Conservation (phyloP, 2,329 filamentous ascomycete species). For the Hymenoscyphus fructigenus region DNA sequence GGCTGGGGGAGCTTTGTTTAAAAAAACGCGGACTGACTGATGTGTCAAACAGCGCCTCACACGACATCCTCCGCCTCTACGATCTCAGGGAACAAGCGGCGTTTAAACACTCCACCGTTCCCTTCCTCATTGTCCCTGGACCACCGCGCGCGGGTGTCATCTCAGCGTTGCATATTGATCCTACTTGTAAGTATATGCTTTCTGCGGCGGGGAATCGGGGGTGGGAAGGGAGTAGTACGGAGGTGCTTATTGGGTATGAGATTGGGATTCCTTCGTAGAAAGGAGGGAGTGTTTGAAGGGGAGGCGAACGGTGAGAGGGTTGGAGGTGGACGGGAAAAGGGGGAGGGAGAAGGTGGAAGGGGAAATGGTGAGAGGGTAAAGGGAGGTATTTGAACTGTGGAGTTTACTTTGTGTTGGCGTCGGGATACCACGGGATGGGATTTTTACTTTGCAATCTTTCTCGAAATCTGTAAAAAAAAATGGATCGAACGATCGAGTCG, state of each 20-base stretch:
- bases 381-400: neutral
- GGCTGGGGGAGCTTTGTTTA: constrained; percentile 5
- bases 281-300: neutral
- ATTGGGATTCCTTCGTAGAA: constrained; percentile 54
- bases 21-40: constrained; percentile 18
- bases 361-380: no score
- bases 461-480: no score
- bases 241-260: constrained; percentile 93
- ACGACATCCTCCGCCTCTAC: constrained; percentile 91
- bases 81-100: constrained; percentile 68
- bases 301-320: neutral
- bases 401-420: no score
- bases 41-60: constrained; percentile 64
- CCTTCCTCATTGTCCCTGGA: constrained; percentile 94
- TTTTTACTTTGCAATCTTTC: neutral
- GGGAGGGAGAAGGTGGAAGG: neutral
- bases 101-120: constrained; percentile 75
- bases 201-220: constrained; percentile 88
- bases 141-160: constrained; percentile 82
- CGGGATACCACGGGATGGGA: neutral
- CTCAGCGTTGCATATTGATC: constrained; percentile 81
- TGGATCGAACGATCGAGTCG: no score
- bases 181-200: constrained; percentile 85
- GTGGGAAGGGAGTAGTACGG: constrained; percentile 89
- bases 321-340: neutral